A percentile compares a stretch with the other conserved stretches of the same genome.
These are phyloP conservation scores for Myxozyma nipponensis DNA, from an alignment of 805 yeast species.

Conservation along the genomic window DNA sequence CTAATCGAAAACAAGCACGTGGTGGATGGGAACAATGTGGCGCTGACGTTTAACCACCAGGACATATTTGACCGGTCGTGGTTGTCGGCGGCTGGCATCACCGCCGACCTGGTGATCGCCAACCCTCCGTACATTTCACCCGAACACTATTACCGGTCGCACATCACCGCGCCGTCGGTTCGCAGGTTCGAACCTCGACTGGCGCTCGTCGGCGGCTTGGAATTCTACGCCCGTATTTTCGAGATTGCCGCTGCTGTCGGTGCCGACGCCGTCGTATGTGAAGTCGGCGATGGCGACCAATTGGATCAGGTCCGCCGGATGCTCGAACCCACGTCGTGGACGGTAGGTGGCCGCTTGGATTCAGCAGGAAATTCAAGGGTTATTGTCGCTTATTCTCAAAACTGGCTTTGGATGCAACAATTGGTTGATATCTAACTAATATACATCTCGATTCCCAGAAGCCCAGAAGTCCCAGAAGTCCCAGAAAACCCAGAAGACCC, in stretches of 20 bases:
- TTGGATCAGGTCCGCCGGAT: constrained; percentile 41
- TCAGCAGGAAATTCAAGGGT: constrained; percentile 36
- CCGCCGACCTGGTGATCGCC: constrained; percentile 62
- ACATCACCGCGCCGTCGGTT: constrained; percentile 60
- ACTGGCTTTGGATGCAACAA: constrained; percentile 16
- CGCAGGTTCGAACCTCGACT: constrained; percentile 64
- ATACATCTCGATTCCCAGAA: too few relatives aligned
- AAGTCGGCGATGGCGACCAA: constrained; percentile 65
- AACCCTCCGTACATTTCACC: constrained; percentile 86
- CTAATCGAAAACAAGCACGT: constrained; percentile 24
- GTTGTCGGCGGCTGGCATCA: background rate
- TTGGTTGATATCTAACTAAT: constrained; percentile 2
- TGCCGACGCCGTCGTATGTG: constrained; percentile 66
- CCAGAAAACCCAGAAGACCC: background rate
- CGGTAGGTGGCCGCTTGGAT: constrained; percentile 48
- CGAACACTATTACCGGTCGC: constrained; percentile 39
- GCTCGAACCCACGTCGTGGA: constrained; percentile 44
- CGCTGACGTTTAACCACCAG: constrained; percentile 9
- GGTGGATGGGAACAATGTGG: constrained; percentile 2
- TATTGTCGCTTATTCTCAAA: constrained; percentile 17
- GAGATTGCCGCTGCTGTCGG: constrained; percentile 41
- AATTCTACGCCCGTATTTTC: constrained; percentile 61
- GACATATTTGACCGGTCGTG: constrained; percentile 8
- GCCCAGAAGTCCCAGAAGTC: too few relatives aligned
- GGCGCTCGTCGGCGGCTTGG: constrained; percentile 76